These are phyloP conservation scores for Pleurotus eryngii DNA, from an alignment of 768 basidiomycete species.

Conservation along the genomic window DNA sequence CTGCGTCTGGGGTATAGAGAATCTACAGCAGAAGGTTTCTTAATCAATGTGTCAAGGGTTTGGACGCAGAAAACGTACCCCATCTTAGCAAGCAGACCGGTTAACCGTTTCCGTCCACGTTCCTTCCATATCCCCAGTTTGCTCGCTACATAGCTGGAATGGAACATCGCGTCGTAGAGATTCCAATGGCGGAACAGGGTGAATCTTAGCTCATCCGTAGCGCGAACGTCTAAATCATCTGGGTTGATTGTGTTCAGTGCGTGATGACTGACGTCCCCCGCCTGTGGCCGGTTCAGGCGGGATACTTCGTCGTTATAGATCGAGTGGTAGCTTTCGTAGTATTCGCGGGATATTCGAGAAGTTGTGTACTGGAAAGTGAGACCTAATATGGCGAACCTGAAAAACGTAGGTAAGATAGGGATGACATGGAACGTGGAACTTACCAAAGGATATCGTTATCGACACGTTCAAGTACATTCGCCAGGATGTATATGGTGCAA, in stretches of 20 bases:
- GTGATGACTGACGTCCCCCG: slow-evolving; percentile 29
- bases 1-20: slow-evolving; percentile 91
- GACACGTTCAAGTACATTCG: slow-evolving; percentile 84
- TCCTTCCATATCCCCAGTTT: slow-evolving; percentile 98
- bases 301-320: slow-evolving; percentile 90
- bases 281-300: slow-evolving; percentile 73
- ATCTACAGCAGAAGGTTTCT: slow-evolving; percentile 43
- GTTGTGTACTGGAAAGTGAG: slow-evolving; percentile 91
- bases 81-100: slow-evolving; percentile 96
- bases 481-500: slow-evolving; percentile 84
- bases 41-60: no score
- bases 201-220: slow-evolving; percentile 89
- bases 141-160: slow-evolving; percentile 93
- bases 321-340: slow-evolving; percentile 78
- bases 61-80: slow-evolving; percentile 56
- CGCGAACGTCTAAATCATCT: slow-evolving; percentile 80
- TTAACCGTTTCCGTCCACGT: slow-evolving; percentile 81
- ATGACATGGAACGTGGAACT: background rate
- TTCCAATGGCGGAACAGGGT: slow-evolving; percentile 98
- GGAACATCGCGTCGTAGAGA: slow-evolving; percentile 96
- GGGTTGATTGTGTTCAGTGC: slow-evolving; percentile 56
- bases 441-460: slow-evolving; percentile 95
- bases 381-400: slow-evolving; percentile 44
- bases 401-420: background rate
- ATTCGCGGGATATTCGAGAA: slow-evolving; percentile 81